Conservation (phyloP, 768 basidiomycete genomes). For the Mycena chlorophos region DNA sequence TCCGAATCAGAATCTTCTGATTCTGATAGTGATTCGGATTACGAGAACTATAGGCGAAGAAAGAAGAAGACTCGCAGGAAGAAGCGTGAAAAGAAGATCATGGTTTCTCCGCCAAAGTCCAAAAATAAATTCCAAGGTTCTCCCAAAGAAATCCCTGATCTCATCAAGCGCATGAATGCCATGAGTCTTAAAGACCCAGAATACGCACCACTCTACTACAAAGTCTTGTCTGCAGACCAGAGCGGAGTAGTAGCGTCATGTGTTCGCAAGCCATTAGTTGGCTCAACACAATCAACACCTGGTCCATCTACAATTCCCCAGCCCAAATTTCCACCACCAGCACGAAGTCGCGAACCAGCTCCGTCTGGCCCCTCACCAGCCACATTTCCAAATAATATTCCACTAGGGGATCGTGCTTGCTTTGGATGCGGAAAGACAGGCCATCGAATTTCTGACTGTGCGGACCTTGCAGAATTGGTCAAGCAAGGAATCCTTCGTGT, state of each 20-base stretch:
- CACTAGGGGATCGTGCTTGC: neutral
- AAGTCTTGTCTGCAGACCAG: constrained; percentile 3
- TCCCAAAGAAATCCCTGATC: neutral
- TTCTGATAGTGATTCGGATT: neutral
- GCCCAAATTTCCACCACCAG: neutral
- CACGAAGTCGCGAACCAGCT: neutral
- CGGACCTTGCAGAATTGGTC: neutral
- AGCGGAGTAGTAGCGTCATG: neutral
- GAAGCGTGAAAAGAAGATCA: neutral
- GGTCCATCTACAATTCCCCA: neutral
- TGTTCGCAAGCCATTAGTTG: neutral
- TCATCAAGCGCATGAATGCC: neutral
- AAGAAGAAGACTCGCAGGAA: neutral
- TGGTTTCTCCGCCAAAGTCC: neutral
- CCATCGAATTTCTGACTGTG: neutral
- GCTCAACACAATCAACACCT: neutral
- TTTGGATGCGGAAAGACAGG: neutral
- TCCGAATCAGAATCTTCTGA: neutral
- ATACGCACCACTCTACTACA: constrained; percentile 13
- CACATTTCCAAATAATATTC: neutral
- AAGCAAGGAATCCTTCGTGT: neutral
- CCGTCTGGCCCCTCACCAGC: neutral
- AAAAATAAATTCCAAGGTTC: constrained; percentile 1
- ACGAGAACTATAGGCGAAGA: neutral
- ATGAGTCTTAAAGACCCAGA: constrained; percentile 12